Base-by-base conservation (phyloP, 352 stramenopile species). In the Pythium plurisporium region DNA sequence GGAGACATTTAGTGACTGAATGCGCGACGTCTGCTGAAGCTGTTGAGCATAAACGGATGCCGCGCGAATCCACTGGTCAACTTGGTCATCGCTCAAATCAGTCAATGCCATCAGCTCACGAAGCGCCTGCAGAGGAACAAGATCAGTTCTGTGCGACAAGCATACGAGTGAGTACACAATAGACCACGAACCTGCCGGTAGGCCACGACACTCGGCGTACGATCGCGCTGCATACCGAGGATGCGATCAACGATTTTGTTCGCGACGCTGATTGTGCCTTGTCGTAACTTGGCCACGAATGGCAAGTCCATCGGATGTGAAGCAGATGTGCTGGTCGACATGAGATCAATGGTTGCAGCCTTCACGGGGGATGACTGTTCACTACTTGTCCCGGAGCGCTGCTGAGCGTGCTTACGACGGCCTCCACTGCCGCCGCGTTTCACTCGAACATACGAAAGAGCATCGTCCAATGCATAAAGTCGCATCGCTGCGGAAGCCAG, bases 401-500 rank as follows among this genome's bases (percentile, higher is more conserved):
- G 60, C 30, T 3, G 66, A 53, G n/a, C 51, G 20, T 72, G 56
- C 26, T 72, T 81, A 4, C 79, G 78, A 51, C 86, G 86, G 17
- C 67, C 63, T 14, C 64, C 34, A 41, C 5, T 41, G n/a, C 34
- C 61, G 23, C 65, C 58, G 15, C 82, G 79, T 58, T 85, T 89
- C 38, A 78, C 61, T 23, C 82, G 76, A 20, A 87, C 70, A 30
- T 91, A 94, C 15, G 67, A 73, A 45, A 94, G 70, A 0, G 79
- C 84, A 29, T 94, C 82, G 40, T 94, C 85, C 25, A 94, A 54
- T 2, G 85, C 82, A 57, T 87, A 87, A 3, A 93, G 29, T 14
- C 82, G 77, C 77, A 92, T 83, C 0, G 82, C 82, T 26, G 72
- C 72, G 3, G 80, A 92, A 8, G 85, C 82, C 41, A 92, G 79